Percentiles rank a stretch among this genome's conserved stretches.
These are phyloP conservation scores for Verticillium tricorpus DNA, from an alignment of 2,329 filamentous ascomycete genomes.

Conservation along the genomic window DNA sequence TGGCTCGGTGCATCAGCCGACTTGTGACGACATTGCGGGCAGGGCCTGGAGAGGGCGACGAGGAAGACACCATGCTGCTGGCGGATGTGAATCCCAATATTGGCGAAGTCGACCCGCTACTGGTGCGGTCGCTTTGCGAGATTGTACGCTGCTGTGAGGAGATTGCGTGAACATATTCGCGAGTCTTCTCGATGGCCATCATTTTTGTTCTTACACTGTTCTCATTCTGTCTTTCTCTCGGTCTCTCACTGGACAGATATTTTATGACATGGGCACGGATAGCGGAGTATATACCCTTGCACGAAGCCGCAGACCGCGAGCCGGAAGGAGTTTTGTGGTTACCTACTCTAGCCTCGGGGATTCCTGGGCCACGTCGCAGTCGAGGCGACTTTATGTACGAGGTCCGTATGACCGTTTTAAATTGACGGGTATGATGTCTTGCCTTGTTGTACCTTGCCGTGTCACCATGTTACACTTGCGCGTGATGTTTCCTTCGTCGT, in stretches of 20 bases:
- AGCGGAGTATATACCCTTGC: not conserved
- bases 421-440: not conserved
- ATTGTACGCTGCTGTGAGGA: constrained; percentile 28
- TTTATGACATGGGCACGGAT: not conserved
- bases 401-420: not conserved
- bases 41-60: constrained; percentile 8
- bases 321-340: not conserved
- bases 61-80: constrained; percentile 1
- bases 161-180: not conserved
- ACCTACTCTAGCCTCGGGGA: not conserved
- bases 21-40: constrained; percentile 42
- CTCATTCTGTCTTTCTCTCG: not conserved
- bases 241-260: not conserved
- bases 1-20: constrained; percentile 45
- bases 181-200: not conserved
- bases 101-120: constrained; percentile 28
- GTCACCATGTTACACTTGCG: too few relatives aligned
- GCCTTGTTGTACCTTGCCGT: not conserved
- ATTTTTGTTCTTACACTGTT: not conserved
- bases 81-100: constrained; percentile 10
- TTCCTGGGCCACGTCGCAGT: not conserved
- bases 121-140: constrained; percentile 37
- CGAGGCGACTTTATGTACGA: not conserved
- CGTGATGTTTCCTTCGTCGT: not conserved
- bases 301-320: not conserved